These are phyloP conservation scores for Pseudocercospora cruenta DNA, from an alignment of 2,329 filamentous ascomycete species.

Conservation along the genomic window DNA sequence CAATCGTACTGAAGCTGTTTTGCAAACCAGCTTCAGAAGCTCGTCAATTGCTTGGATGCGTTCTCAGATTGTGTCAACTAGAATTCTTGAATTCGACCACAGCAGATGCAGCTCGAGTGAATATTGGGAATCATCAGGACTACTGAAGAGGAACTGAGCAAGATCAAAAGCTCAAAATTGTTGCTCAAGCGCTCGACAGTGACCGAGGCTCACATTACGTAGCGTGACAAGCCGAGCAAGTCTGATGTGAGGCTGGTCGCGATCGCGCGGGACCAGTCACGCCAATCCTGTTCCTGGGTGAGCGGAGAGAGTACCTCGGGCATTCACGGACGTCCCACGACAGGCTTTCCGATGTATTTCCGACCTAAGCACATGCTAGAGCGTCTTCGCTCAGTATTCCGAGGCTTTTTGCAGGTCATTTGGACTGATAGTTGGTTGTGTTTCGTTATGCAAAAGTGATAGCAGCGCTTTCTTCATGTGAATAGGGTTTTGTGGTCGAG, in stretches of 20 bases:
- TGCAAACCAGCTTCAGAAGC: background rate
- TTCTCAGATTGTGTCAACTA: background rate
- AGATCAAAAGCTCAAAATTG: conserved; percentile 25
- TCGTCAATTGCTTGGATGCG: background rate
- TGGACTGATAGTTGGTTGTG: background rate
- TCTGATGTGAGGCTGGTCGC: conserved; percentile 23
- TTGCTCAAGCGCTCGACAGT: conserved; percentile 26
- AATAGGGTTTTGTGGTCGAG: background rate
- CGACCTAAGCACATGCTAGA: background rate
- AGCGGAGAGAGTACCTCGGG: conserved; percentile 37
- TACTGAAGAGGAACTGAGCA: background rate
- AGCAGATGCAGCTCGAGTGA: background rate
- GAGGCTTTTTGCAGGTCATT: conserved; percentile 7
- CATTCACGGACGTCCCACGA: conserved; percentile 20
- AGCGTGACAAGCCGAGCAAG: conserved; percentile 28
- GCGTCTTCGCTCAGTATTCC: background rate
- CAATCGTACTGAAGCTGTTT: background rate
- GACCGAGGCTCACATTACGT: conserved; percentile 34
- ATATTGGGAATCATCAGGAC: background rate
- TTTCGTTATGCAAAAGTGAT: background rate
- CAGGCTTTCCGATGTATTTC: conserved; percentile 1
- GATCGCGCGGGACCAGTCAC: conserved; percentile 24
- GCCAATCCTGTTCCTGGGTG: conserved; percentile 31
- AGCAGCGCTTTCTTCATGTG: background rate
- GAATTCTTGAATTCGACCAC: background rate